Base-by-base conservation (phyloP, 2,329 filamentous ascomycete species). In the Cladobotryum protrusum region DNA sequence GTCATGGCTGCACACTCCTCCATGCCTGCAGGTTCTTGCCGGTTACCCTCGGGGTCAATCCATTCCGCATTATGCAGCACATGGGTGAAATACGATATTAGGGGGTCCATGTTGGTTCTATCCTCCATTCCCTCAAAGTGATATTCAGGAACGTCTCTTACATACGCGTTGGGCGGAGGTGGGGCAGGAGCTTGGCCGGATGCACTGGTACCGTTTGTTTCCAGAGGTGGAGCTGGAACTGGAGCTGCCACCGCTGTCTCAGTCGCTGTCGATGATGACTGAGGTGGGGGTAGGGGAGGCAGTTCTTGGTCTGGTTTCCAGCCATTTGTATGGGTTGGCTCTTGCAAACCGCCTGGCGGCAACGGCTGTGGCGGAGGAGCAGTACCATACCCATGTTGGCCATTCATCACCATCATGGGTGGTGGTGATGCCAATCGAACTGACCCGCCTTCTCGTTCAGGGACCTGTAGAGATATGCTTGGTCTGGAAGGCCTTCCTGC, bases 351-450 rank as follows among this genome's bases (percentile, higher is more conserved):
- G 7, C 24, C 24, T 2, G 68, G 65, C 9, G 35, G 40, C 8
- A 41, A 40, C 5, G 34, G 76, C 1, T 70, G 65, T 14, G 70
- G 66, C 5, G 54, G 56, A 14, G 54, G 52, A 9, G 24, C 24
- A 9, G 24, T 29, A 29, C 24, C 24, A 8, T 29, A 29, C 3
- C 24, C 24, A 5, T 29, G 24, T 9, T 29, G 24, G 24, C 24
- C 24, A 29, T 29, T 29, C 24, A 29, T 29, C 24, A 29, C 24
- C 24, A 29, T 29, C 24, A 29, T 29, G 19, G 57, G 77, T 1
- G 74, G 74, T 33, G 77, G 77, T 8, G 83, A 86, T 19, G 83
- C 82, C 13, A 86, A 69, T 50, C 81, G 73, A 0, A 86, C 80
- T 3, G 78, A 73, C 1, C 81, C 81, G 1, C 81, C 74, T 15